These are phyloP conservation scores for Isatis lusitanica DNA, from an alignment of 441 rosid species.

Conservation along the genomic window DNA sequence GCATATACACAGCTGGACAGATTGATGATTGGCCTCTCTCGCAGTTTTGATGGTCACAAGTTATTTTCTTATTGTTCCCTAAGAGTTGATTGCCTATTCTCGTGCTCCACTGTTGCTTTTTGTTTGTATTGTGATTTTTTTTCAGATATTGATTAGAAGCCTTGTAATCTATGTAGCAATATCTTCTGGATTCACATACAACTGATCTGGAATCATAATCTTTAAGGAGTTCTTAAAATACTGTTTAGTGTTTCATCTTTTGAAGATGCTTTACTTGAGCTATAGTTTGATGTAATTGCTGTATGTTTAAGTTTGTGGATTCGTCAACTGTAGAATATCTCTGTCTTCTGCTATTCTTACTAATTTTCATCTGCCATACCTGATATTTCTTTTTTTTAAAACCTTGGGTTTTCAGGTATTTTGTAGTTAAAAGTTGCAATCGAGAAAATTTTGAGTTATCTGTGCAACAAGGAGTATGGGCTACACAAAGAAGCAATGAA, in stretches of 20 bases:
- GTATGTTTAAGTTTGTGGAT: constrained; percentile 1
- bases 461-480: constrained; percentile 99
- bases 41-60: neutral
- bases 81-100: constrained; percentile 8
- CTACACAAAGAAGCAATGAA: constrained; percentile 99
- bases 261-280: neutral
- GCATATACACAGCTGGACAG: neutral
- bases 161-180: neutral
- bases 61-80: constrained; percentile 1
- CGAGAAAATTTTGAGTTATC: constrained; percentile 96
- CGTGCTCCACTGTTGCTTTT: constrained; percentile 1
- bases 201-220: neutral
- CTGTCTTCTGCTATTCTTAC: neutral
- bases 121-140: neutral
- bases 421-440: constrained; percentile 97
- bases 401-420: constrained; percentile 68
- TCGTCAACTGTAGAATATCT: neutral
- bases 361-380: neutral
- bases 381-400: constrained; percentile 20
- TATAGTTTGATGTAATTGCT: constrained; percentile 5
- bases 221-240: neutral
- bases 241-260: constrained; percentile 1
- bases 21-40: neutral
- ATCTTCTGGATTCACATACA: neutral
- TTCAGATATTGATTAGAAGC: neutral